Conservation (phyloP, 768 basidiomycete genomes). For the Suillus variegatus region DNA sequence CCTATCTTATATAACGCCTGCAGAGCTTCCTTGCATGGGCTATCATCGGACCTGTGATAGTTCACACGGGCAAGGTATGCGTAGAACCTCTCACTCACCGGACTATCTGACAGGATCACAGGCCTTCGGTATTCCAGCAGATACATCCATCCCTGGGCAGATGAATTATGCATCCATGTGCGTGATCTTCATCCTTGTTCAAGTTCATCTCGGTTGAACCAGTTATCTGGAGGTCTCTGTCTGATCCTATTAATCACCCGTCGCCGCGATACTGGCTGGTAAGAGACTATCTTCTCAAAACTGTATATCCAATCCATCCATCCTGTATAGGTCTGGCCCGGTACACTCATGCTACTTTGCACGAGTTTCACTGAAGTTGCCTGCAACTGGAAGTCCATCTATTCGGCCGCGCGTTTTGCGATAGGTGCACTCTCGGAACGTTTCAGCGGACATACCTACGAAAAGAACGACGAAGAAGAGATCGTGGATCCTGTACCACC, state of each 20-base stretch:
- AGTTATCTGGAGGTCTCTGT: constrained; percentile 37
- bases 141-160: constrained; percentile 16
- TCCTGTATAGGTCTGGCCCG: constrained; percentile 24
- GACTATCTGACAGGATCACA: constrained; percentile 6
- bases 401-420: constrained; percentile 8
- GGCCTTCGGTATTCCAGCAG: constrained; percentile 21
- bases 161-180: constrained; percentile 27
- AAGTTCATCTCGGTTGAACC: neutral
- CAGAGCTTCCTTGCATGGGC: constrained; percentile 62
- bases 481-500: constrained; percentile 54
- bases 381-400: constrained; percentile 26
- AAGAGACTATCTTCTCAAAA: neutral
- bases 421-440: constrained; percentile 8
- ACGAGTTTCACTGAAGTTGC: constrained; percentile 35
- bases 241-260: constrained; percentile 43
- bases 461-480: constrained; percentile 30
- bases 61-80: constrained; percentile 44
- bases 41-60: constrained; percentile 56
- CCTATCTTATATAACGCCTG: constrained; percentile 11
- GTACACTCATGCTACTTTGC: constrained; percentile 52
- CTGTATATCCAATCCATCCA: neutral
- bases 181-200: neutral
- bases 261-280: constrained; percentile 61
- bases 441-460: constrained; percentile 6
- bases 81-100: neutral